phyloP scores from a whole-genome alignment of 805 yeast species.

The Grigorovia transvaalensis region DNA sequence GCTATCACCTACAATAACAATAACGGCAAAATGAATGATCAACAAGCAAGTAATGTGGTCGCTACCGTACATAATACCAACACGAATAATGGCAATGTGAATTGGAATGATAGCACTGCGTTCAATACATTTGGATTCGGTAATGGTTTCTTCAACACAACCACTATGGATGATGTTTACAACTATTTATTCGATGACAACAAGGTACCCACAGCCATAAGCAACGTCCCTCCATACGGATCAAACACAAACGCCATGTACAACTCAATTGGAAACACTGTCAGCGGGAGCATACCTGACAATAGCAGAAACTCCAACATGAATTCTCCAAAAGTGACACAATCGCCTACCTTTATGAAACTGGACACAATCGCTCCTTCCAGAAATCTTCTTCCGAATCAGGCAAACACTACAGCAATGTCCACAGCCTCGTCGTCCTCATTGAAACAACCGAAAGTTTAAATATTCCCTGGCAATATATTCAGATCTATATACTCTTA shows the following conservation, averaged over 20 bases:
- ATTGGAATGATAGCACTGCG: constrained; percentile 14
- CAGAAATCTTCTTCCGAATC: not conserved
- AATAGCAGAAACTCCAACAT: not conserved
- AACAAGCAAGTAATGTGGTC: not conserved
- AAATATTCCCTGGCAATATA: not conserved
- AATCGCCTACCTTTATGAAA: not conserved
- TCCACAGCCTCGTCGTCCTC: not conserved
- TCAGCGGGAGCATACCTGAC: not conserved
- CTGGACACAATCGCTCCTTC: not conserved
- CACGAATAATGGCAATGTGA: constrained; percentile 1
- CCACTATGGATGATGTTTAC: constrained; percentile 26
- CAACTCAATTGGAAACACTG: not conserved
- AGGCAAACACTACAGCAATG: not conserved
- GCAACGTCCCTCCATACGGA: not conserved
- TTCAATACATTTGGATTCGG: constrained; percentile 11
- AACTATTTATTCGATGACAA: constrained; percentile 21
- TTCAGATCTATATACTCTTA: not conserved
- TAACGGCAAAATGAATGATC: not conserved
- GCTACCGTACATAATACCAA: not conserved
- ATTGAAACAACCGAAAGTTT: not conserved
- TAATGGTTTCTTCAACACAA: constrained; percentile 20
- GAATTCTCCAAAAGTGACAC: not conserved
- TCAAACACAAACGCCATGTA: not conserved
- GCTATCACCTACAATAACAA: not conserved
- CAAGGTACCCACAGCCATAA: not conserved